phyloP scores from a whole-genome alignment of 495 filamentous ascomycete species.

The Penicillium flavigenum region DNA sequence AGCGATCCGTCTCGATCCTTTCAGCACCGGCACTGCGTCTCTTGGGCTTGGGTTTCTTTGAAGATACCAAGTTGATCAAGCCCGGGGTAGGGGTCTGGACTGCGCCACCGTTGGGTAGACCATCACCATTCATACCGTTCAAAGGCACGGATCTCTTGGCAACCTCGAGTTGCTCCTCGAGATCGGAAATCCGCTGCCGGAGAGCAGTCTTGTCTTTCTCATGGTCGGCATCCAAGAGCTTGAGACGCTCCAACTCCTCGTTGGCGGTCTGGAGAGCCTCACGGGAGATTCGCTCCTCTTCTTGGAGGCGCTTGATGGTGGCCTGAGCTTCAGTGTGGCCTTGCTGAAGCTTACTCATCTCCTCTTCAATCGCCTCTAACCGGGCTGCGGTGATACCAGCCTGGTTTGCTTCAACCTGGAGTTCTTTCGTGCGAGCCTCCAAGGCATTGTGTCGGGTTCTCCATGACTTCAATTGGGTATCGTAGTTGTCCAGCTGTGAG shows the following conservation, averaged over 20 bases:
- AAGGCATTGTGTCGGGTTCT: slow-evolving; percentile 87
- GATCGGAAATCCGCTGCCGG: slow-evolving; percentile 79
- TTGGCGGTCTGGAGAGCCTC: slow-evolving; percentile 74
- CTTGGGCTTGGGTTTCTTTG: slow-evolving; percentile 98
- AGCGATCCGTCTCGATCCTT: slow-evolving; percentile 75
- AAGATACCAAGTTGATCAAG: slow-evolving; percentile 93
- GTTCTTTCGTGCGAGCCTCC: slow-evolving; percentile 84
- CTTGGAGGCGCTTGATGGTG: slow-evolving; percentile 89
- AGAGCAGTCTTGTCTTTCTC: slow-evolving; percentile 82
- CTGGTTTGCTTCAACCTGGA: slow-evolving; percentile 95
- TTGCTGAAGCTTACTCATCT: slow-evolving; percentile 87
- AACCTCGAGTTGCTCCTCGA: slow-evolving; percentile 90
- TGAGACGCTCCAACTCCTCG: slow-evolving; percentile 73
- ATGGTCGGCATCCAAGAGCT: slow-evolving; percentile 63
- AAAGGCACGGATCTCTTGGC: slow-evolving; percentile 67
- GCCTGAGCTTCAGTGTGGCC: slow-evolving; percentile 81
- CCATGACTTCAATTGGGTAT: slow-evolving; percentile 93
- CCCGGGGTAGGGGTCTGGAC: slow-evolving; percentile 61
- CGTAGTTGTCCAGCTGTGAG: slow-evolving; percentile 92
- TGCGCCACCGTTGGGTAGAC: slow-evolving; percentile 61
- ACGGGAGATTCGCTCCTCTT: slow-evolving; percentile 79
- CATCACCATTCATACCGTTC: slow-evolving; percentile 59
- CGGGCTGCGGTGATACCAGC: slow-evolving; percentile 91
- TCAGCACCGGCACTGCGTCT: slow-evolving; percentile 91
- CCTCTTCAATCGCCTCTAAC: slow-evolving; percentile 83